Conservation (phyloP, 2,329 filamentous ascomycete species). For the Neopestalotiopsis sp. region DNA sequence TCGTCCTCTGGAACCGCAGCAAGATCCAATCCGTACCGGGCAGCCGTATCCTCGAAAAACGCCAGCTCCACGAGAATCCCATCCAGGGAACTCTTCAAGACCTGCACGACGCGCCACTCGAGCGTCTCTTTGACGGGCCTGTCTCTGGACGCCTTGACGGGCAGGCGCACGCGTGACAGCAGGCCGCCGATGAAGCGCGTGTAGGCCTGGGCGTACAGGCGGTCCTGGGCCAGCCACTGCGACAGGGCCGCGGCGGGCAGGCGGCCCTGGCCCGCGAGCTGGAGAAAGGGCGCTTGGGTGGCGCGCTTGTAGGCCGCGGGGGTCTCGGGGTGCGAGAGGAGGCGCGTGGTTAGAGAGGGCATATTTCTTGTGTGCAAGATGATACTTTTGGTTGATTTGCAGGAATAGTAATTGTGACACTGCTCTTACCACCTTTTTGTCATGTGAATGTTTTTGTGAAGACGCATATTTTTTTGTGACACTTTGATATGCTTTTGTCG, state of each 20-base stretch:
- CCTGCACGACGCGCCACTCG: conserved; percentile 31
- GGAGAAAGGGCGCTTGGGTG: conserved; percentile 33
- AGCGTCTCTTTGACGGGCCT: conserved; percentile 21
- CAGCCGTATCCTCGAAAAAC: conserved; percentile 35
- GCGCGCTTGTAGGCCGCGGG: conserved; percentile 30
- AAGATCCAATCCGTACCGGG: conserved; percentile 31
- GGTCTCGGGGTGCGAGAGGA: conserved; percentile 28
- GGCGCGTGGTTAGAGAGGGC: conserved; percentile 5
- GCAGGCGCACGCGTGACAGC: conserved; percentile 34
- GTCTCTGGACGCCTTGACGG: conserved; percentile 15
- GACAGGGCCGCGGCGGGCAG: conserved; percentile 28
- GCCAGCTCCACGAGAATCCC: conserved; percentile 33
- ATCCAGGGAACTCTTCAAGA: conserved; percentile 32
- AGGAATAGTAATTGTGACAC: too few species aligned
- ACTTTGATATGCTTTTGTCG: not conserved
- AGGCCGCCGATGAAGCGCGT: conserved; percentile 35
- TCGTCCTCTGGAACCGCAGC: conserved; percentile 16
- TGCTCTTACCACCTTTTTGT: too few species aligned
- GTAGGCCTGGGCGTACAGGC: conserved; percentile 38
- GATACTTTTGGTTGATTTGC: too few species aligned
- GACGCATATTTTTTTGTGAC: too few species aligned
- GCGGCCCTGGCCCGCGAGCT: conserved; percentile 32
- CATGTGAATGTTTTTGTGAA: too few species aligned
- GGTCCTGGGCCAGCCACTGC: conserved; percentile 38
- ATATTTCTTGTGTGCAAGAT: not conserved